These are phyloP conservation scores for Oryza coarctata DNA, from an alignment of 176 grass and related monocot genomes.

Conservation along the genomic window DNA sequence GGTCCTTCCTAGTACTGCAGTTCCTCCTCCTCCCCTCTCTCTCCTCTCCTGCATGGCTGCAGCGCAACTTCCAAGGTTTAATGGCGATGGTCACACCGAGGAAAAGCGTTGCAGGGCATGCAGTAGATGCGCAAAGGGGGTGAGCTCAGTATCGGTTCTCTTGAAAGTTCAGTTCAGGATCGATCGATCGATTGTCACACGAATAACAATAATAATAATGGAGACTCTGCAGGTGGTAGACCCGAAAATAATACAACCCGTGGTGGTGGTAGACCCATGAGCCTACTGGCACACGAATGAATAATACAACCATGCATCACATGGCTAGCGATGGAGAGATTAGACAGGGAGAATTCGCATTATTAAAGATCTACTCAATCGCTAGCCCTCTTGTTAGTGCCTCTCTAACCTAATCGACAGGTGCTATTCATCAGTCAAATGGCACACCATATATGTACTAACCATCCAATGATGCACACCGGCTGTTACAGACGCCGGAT, in stretches of 20 bases:
- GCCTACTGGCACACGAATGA: not conserved
- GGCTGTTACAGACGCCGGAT: not conserved
- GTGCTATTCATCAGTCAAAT: not conserved
- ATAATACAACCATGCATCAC: conserved; percentile 6
- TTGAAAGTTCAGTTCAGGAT: not conserved
- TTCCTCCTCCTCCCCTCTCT: no score
- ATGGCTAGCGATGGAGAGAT: not conserved
- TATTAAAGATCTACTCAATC: not conserved
- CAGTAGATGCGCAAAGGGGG: not conserved
- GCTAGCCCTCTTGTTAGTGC: not conserved
- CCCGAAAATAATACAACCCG: not conserved
- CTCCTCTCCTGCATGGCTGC: not conserved
- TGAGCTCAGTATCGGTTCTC: not conserved
- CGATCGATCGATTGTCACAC: not conserved
- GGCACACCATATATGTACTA: not conserved
- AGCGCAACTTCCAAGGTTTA: not conserved
- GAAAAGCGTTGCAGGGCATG: not conserved
- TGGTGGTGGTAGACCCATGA: conserved; percentile 18
- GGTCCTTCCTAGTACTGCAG: not conserved
- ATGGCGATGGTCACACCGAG: not conserved
- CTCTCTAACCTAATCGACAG: not conserved
- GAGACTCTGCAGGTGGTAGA: not conserved
- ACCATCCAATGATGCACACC: not conserved
- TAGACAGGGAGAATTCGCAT: not conserved
- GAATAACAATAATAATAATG: not conserved